Evolutionary conservation across 192 early-diverging fungal genomes (phyloP).

Genomic region (Podila clonocystis): DNA sequence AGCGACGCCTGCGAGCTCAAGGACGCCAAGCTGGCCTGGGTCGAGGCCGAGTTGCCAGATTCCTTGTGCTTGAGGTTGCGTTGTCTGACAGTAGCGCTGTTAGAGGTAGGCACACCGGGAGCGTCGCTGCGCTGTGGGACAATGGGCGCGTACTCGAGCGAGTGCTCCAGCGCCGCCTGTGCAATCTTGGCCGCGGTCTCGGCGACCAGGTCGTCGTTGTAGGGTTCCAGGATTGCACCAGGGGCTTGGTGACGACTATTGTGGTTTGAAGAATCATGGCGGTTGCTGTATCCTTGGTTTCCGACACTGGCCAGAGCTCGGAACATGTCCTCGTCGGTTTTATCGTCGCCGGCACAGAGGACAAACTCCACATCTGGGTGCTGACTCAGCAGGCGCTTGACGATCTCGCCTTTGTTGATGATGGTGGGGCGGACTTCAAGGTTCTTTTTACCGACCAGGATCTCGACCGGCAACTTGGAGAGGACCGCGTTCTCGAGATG

Average conservation of each 20-base stretch:
- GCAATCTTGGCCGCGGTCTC: slow-evolving; percentile 44
- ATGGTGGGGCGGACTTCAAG: slow-evolving; percentile 93
- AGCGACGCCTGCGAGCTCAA: slow-evolving; percentile 14
- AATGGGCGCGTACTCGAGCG: slow-evolving; percentile 7
- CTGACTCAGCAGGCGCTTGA: slow-evolving; percentile 79
- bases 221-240: slow-evolving; percentile 16
- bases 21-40: slow-evolving; percentile 12
- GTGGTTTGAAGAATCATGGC: slow-evolving; percentile 11
- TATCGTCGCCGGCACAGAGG: slow-evolving; percentile 96
- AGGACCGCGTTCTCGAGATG: slow-evolving; percentile 92
- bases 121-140: slow-evolving; percentile 1
- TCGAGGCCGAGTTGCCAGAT: background rate
- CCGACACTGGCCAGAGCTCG: slow-evolving; percentile 59
- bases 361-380: slow-evolving; percentile 86
- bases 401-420: slow-evolving; percentile 98
- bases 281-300: background rate
- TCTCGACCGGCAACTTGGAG: slow-evolving; percentile 94
- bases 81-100: background rate
- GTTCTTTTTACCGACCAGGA: slow-evolving; percentile 96
- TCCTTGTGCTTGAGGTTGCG: slow-evolving; percentile 12
- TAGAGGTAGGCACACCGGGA: background rate
- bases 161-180: slow-evolving; percentile 20
- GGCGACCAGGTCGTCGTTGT: slow-evolving; percentile 25
- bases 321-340: slow-evolving; percentile 99
- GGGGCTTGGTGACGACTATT: background rate